phyloP scores from a whole-genome alignment of 2,329 filamentous ascomycete genomes.

The Diaporthe ampelina region DNA sequence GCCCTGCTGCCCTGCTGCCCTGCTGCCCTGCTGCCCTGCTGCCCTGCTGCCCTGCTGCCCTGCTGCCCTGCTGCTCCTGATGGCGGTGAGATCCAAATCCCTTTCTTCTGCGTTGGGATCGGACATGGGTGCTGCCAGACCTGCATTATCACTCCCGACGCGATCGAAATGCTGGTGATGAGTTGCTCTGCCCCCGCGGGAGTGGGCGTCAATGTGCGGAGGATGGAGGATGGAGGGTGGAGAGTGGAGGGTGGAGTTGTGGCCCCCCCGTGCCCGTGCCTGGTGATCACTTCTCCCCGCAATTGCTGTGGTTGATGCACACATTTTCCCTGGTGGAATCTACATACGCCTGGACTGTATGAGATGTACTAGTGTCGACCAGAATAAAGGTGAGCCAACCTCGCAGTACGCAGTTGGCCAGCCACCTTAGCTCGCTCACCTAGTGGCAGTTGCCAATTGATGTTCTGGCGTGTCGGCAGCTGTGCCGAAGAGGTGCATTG shows the following conservation, averaged over 20 bases:
- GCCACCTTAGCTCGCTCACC: not conserved
- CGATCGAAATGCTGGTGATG: conserved; percentile 21
- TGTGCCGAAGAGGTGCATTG: conserved; percentile 12
- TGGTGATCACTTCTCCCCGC: conserved; percentile 1
- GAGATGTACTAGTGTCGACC: not conserved
- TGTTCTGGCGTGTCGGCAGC: conserved; percentile 22
- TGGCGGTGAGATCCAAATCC: conserved; percentile 27
- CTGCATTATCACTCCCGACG: conserved; percentile 31
- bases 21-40: not conserved
- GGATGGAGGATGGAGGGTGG: too few relatives aligned
- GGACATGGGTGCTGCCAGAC: conserved; percentile 21
- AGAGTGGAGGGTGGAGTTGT: too few relatives aligned
- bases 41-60: not conserved
- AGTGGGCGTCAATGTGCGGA: not conserved
- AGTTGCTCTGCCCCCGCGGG: not conserved
- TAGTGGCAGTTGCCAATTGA: not conserved
- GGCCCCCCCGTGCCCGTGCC: not conserved
- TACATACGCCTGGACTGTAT: too few relatives aligned
- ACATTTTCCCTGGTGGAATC: not conserved
- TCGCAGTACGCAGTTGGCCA: too few relatives aligned
- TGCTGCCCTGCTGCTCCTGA: too few relatives aligned
- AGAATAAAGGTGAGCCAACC: not conserved
- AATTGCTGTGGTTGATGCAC: not conserved
- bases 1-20: too few relatives aligned
- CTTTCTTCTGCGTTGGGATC: conserved; percentile 13